A percentile compares a stretch with the other conserved stretches of the same genome.
These are phyloP conservation scores for Curvularia sp. DNA, from an alignment of 2,329 filamentous ascomycete genomes.

Conservation along the genomic window DNA sequence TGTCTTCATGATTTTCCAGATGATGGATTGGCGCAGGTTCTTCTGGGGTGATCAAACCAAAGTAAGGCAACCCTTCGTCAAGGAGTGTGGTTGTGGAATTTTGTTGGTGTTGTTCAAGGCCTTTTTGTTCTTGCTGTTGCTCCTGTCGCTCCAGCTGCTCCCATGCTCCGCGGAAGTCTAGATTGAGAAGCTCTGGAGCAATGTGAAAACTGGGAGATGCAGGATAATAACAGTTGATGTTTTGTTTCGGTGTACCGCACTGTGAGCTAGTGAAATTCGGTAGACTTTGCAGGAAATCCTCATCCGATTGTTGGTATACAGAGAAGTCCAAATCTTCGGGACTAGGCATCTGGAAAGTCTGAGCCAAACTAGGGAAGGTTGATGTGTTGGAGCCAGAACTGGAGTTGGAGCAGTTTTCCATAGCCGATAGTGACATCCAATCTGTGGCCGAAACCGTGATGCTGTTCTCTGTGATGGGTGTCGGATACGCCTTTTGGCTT, in stretches of 20 bases:
- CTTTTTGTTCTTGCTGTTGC: constrained; percentile 5
- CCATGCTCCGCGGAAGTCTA: constrained; percentile 9
- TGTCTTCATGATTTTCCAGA: constrained; percentile 2
- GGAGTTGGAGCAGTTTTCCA: constrained; percentile 7
- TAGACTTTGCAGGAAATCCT: constrained; percentile 6
- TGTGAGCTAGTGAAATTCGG: constrained; percentile 6
- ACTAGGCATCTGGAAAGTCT: constrained; percentile 1
- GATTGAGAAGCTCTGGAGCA: constrained; percentile 7
- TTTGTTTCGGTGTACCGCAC: constrained; percentile 5
- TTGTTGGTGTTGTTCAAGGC: background rate
- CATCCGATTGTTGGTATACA: constrained; percentile 4
- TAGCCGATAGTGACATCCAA: constrained; percentile 6
- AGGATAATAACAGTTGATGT: constrained; percentile 1
- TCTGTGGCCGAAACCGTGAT: constrained; percentile 1
- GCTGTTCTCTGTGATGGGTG: constrained; percentile 1
- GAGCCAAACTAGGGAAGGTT: constrained; percentile 1
- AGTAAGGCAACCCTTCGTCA: constrained; percentile 8
- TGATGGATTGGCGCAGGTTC: constrained; percentile 1
- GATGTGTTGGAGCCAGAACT: constrained; percentile 7
- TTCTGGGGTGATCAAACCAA: constrained; percentile 10
- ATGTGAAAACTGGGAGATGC: constrained; percentile 12
- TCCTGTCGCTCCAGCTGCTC: constrained; percentile 4
- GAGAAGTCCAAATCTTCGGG: constrained; percentile 10
- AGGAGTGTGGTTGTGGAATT: constrained; percentile 3
- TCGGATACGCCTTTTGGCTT: constrained; percentile 1